Evolutionary conservation across 2,329 filamentous ascomycete genomes (phyloP).

Genomic region (Trichoderma sp.): DNA sequence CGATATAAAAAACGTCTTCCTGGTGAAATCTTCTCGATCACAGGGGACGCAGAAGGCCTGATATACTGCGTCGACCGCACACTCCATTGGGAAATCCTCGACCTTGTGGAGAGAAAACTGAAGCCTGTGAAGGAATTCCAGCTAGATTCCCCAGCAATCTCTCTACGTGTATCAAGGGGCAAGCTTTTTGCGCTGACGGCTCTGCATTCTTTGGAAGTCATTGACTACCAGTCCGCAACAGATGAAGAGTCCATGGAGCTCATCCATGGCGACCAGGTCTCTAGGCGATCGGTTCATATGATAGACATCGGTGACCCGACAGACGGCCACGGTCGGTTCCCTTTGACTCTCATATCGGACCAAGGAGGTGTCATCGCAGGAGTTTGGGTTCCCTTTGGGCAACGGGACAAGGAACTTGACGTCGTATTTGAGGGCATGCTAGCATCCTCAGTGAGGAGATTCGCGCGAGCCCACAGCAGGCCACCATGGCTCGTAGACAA

Average conservation of each 20-base stretch:
- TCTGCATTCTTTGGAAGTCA: constrained; percentile 54
- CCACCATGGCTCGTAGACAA: constrained; percentile 47
- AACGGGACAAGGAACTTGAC: constrained; percentile 41
- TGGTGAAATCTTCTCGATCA: constrained; percentile 55
- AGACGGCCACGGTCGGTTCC: constrained; percentile 32
- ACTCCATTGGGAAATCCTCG: constrained; percentile 57
- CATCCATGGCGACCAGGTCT: constrained; percentile 46
- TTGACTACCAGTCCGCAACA: constrained; percentile 45
- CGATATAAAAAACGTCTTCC: constrained; percentile 47
- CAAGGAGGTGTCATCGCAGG: constrained; percentile 47
- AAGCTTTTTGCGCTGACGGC: constrained; percentile 53
- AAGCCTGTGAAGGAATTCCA: constrained; percentile 45
- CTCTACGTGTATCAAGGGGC: constrained; percentile 46
- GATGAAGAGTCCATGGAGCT: constrained; percentile 38
- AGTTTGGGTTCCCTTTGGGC: constrained; percentile 49
- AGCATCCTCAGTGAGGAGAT: constrained; percentile 55
- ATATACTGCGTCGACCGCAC: constrained; percentile 54
- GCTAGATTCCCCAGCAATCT: constrained; percentile 53
- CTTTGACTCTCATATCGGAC: constrained; percentile 50
- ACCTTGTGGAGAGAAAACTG: constrained; percentile 51
- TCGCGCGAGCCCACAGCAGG: constrained; percentile 53
- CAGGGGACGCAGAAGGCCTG: constrained; percentile 54
- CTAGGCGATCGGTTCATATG: constrained; percentile 45
- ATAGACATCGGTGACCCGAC: constrained; percentile 43
- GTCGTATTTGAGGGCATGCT: constrained; percentile 57